These are phyloP conservation scores for Crithidia sp. DNA, from an alignment of 208 protist genomes.

Conservation along the genomic window DNA sequence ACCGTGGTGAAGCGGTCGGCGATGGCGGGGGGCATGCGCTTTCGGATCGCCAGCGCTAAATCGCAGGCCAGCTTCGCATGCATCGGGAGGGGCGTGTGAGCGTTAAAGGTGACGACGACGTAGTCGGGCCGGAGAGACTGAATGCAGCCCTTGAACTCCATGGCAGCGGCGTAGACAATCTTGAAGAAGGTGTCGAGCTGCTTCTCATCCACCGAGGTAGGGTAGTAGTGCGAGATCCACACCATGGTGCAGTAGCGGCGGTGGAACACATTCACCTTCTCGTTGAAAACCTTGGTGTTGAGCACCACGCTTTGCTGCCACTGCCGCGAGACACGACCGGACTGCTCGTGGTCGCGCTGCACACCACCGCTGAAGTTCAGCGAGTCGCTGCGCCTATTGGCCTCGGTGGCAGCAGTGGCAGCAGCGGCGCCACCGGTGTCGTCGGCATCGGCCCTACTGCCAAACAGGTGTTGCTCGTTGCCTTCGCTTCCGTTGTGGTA, in stretches of 20 bases:
- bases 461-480: too few relatives aligned
- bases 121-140: conserved; percentile 56
- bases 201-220: conserved; percentile 13
- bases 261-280: conserved; percentile 56
- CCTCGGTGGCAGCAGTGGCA: too few relatives aligned
- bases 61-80: conserved; percentile 49
- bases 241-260: conserved; percentile 57
- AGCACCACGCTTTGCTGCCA: conserved; percentile 37
- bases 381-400: background rate
- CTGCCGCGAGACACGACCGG: conserved; percentile 1
- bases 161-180: conserved; percentile 17
- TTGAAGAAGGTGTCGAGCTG: conserved; percentile 24
- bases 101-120: conserved; percentile 59
- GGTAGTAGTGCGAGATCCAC: conserved; percentile 36
- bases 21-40: conserved; percentile 28
- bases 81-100: conserved; percentile 52
- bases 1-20: conserved; percentile 30
- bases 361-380: background rate
- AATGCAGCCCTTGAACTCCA: conserved; percentile 45
- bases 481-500: too few relatives aligned
- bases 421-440: too few relatives aligned
- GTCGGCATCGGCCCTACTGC: too few relatives aligned
- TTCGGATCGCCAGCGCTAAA: conserved; percentile 51
- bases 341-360: background rate
- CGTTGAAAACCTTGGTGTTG: conserved; percentile 63